These are phyloP conservation scores for Corynascus novoguineensis DNA, from an alignment of 495 filamentous ascomycete genomes.

Conservation along the genomic window DNA sequence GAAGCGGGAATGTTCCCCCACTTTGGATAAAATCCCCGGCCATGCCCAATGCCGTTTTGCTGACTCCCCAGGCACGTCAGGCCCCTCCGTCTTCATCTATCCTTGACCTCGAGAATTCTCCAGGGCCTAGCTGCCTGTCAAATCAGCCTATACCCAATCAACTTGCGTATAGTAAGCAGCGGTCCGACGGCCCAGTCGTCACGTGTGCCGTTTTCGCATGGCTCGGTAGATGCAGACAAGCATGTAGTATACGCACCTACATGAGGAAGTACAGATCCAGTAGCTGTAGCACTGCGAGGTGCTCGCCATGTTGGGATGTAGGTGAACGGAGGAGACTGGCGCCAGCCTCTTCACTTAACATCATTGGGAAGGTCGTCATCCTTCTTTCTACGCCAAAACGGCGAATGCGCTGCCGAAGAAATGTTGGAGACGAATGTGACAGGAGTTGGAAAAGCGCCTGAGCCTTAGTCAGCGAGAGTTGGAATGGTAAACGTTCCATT, in stretches of 20 bases:
- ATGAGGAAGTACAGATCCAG: no score
- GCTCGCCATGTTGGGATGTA: background rate
- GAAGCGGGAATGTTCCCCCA: slow-evolving; percentile 23
- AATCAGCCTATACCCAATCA: slow-evolving; percentile 31
- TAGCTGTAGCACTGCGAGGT: background rate
- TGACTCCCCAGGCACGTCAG: no score
- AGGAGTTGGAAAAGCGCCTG: no score
- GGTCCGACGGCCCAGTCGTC: slow-evolving; percentile 30
- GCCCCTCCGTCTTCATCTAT: slow-evolving; percentile 26
- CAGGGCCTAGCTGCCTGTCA: slow-evolving; percentile 9
- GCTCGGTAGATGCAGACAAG: background rate
- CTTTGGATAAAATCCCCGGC: slow-evolving; percentile 32
- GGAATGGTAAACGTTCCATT: no score
- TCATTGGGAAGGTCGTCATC: no score
- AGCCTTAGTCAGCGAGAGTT: no score
- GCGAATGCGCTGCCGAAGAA: no score
- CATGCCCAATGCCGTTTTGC: slow-evolving; percentile 11
- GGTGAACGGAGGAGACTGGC: background rate
- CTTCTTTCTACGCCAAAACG: no score
- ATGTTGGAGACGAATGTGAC: no score
- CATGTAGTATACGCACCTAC: no score
- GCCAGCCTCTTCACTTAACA: no score
- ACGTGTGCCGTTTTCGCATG: background rate
- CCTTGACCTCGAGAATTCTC: slow-evolving; percentile 11
- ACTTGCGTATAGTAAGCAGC: slow-evolving; percentile 26